Base-by-base conservation (phyloP, 768 basidiomycete genomes). In the Infundibulicybe gibba region DNA sequence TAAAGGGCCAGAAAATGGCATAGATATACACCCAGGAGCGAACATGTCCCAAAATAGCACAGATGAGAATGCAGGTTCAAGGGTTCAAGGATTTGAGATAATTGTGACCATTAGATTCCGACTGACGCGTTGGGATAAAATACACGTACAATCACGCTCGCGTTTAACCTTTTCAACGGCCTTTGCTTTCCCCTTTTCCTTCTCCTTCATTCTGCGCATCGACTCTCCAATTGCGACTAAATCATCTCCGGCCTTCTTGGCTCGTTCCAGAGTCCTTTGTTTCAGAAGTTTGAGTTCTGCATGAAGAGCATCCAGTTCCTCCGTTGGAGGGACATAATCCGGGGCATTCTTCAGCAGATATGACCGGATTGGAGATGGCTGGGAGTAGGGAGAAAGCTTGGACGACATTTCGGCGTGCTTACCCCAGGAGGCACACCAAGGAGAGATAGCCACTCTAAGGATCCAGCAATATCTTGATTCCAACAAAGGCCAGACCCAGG, bases 191-290 rank as follows among this genome's bases (percentile, higher is more conserved):
- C 85, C 85, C 67, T 78, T 79, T 64, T 81, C 85, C 63, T 79
- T 83, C 68, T 89, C 88, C 67, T 80, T 86, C 68, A 89, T 76
- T 49, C 79, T 76, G 44, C 80, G 78, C 78, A 87, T 83, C 41
- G 83, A 85, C 65, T 86, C 87, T 52, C 87, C 81, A 55, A 91
- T 81, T 45, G 79, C 74, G 60, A 74, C 78, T 54, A 88, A 67
- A 71, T 91, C 89, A 58, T 85, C 81, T 30, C 76, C 77, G 0
- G 88, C 90, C 70, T 88, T 90, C 71, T 76, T 81, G 34, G 74
- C 79, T 54, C 86, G 76, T 51, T 83, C 83, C 40, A 81, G 55
- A 6, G 80, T 75, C 58, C 68, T 71, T 54, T 76, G 69, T 56
- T 72, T 77, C 44, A 85, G 64, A 41, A 67, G 50, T 49, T 62